phyloP scores from a whole-genome alignment of 768 basidiomycete genomes.

The Hericium coralloides region DNA sequence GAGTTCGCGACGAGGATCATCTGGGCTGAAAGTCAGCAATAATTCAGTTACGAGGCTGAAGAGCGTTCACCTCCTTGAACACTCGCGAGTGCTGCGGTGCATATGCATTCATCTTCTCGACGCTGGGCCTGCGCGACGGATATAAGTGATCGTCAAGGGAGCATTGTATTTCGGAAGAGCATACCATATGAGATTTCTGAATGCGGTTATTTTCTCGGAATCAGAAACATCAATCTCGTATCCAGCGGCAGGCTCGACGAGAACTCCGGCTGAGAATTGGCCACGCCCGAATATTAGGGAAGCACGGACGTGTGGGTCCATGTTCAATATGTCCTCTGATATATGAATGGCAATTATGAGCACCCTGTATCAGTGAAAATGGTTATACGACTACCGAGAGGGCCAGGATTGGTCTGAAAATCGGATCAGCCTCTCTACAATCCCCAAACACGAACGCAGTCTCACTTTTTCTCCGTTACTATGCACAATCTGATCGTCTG shows the following conservation, averaged over 20 bases:
- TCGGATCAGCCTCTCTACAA: neutral
- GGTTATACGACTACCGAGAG: neutral
- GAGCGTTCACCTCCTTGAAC: conserved; percentile 12
- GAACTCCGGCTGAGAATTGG: conserved; percentile 2
- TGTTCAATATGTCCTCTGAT: neutral
- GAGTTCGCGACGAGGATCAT: conserved; percentile 17
- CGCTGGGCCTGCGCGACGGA: neutral
- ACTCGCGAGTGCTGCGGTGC: conserved; percentile 15
- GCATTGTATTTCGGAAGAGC: neutral
- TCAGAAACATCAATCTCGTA: neutral
- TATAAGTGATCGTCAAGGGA: neutral
- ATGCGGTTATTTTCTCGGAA: neutral
- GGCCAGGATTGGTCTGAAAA: neutral
- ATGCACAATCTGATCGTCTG: conserved; percentile 24
- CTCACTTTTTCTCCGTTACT: conserved; percentile 7
- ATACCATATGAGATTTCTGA: neutral
- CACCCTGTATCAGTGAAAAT: no score
- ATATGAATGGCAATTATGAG: neutral
- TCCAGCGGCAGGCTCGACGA: neutral
- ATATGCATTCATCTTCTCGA: conserved; percentile 14
- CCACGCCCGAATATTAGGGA: conserved; percentile 3
- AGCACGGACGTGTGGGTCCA: neutral
- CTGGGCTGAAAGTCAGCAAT: neutral
- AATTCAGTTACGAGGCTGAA: neutral
- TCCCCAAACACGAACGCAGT: neutral